Evolutionary conservation across 192 early-diverging fungal species (phyloP), one percentile per base, ranked within the genome.

Genomic region (Linnemannia hyalina): DNA sequence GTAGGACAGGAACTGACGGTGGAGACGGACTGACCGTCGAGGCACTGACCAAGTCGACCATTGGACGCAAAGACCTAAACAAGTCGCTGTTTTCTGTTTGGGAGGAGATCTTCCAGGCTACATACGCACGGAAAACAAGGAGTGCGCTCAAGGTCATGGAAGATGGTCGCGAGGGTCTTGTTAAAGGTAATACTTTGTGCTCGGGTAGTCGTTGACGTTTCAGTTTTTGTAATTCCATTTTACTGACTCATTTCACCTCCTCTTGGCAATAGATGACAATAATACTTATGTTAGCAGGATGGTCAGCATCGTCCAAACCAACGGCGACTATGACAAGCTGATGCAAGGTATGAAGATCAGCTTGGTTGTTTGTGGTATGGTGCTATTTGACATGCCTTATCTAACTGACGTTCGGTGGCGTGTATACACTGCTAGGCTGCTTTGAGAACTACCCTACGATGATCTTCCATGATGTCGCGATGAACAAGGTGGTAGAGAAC

Each of bases 401-500:
- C 7, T 83, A 75, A 47, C 60, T 20, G 23, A 40, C 72, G 26
- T 68, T 40, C 26, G 49, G 6, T 20, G 49, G 49, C 5, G 15
- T 52, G 49, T 68, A 9, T 15, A 46, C 0, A 46, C 44, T 41
- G 8, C 9, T 76, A 96, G 95, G 97, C 3, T 98, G 97, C 80
- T 97, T 95, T 89, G 97, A 99, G 77, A 96, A 96, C 83, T 99
- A 96, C 89, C 91, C 95, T 11, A 88, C 91, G 35, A 93, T 95
- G 91, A 92, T 94, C 32, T 93, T 96, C 74, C 94, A 96, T 75
- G 97, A 98, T 82, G 82, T 93, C 15, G 92, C 93, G 18, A 90
- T 92, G 72, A 87, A 92, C 13, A 94, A 94, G 54, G 90, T 97
- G 9, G 90, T 95, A 2, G 85, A 92, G 55, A 90, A 93, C 60